phyloP scores from a whole-genome alignment of 495 filamentous ascomycete genomes.

The Xylaria nigripes region DNA sequence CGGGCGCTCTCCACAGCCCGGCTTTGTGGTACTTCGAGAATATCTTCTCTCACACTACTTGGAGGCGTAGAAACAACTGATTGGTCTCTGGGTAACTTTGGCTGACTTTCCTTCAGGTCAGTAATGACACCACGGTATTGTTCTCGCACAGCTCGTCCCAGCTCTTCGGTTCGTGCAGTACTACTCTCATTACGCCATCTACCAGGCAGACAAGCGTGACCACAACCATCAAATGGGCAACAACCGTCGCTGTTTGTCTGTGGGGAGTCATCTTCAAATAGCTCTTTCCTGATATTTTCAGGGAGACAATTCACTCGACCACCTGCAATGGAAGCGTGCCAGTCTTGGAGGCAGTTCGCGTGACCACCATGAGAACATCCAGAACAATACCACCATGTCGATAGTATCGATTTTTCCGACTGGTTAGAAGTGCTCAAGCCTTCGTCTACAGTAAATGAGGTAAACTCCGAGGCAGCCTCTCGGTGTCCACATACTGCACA shows the following conservation, averaged over 20 bases:
- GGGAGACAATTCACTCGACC: slow-evolving; percentile 7
- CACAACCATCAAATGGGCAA: slow-evolving; percentile 65
- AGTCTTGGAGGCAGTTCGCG: slow-evolving; percentile 55
- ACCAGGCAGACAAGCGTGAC: slow-evolving; percentile 63
- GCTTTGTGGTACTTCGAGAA: slow-evolving; percentile 41
- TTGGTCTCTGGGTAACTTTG: not conserved
- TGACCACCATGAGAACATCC: slow-evolving; percentile 72
- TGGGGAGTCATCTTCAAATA: slow-evolving; percentile 34
- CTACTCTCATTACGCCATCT: slow-evolving; percentile 45
- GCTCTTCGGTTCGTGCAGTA: slow-evolving; percentile 32
- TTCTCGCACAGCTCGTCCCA: slow-evolving; percentile 35
- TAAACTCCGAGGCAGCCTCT: slow-evolving; percentile 21
- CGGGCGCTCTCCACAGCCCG: slow-evolving; percentile 46
- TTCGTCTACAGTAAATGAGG: slow-evolving; percentile 11
- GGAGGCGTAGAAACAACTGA: slow-evolving; percentile 6
- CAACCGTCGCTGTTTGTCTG: slow-evolving; percentile 51
- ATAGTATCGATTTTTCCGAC: slow-evolving; percentile 22
- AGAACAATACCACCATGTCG: slow-evolving; percentile 62
- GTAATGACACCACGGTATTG: slow-evolving; percentile 27
- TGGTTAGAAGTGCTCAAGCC: slow-evolving; percentile 22
- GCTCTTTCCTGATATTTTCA: not conserved
- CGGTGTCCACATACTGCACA: slow-evolving; percentile 40
- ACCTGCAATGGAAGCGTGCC: slow-evolving; percentile 43
- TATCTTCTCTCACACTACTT: slow-evolving; percentile 24
- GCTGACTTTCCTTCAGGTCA: slow-evolving; percentile 10